A percentile compares a stretch with the other conserved stretches of the same genome.
These are phyloP conservation scores for Talaromyces sp. DNA, from an alignment of 2,329 filamentous ascomycete genomes.

Conservation along the genomic window DNA sequence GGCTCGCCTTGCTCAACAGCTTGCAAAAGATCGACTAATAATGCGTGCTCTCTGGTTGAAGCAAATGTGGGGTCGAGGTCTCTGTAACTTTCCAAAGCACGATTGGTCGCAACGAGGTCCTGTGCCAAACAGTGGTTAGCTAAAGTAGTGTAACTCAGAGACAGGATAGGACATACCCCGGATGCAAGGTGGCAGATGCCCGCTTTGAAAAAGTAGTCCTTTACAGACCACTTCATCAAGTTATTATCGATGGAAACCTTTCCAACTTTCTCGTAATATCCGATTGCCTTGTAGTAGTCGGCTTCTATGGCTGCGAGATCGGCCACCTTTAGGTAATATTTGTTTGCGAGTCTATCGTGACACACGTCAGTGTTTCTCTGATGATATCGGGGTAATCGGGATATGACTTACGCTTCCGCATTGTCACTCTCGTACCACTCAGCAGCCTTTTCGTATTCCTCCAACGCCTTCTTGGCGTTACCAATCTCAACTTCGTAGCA, in stretches of 20 bases:
- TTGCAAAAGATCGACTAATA: conserved; percentile 72
- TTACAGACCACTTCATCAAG: conserved; percentile 88
- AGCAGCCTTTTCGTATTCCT: conserved; percentile 80
- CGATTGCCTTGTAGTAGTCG: conserved; percentile 81
- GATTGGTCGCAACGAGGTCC: conserved; percentile 74
- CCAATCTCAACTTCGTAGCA: conserved; percentile 78
- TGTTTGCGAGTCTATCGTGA: conserved; percentile 72
- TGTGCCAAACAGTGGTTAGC: conserved; percentile 22
- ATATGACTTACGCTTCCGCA: conserved; percentile 63
- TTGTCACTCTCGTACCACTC: conserved; percentile 87
- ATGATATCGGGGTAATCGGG: background rate
- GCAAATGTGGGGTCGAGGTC: conserved; percentile 76
- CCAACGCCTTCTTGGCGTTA: conserved; percentile 73
- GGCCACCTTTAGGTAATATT: conserved; percentile 87
- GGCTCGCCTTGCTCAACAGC: conserved; percentile 74
- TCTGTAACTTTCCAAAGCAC: conserved; percentile 76
- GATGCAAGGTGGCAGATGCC: conserved; percentile 82
- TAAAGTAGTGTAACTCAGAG: too few relatives aligned
- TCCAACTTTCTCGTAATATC: conserved; percentile 80
- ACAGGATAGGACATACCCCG: conserved; percentile 35
- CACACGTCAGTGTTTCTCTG: background rate
- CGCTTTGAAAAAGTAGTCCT: conserved; percentile 92
- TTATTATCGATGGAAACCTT: conserved; percentile 78
- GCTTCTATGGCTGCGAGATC: conserved; percentile 77
- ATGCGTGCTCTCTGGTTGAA: conserved; percentile 73